These are phyloP conservation scores for Cucumis sativus DNA, from an alignment of 306 rosid species.

Conservation along the genomic window Cucumber_9930_V3 NC_026655.2:15663001-15663500, in stretches of 20 bases:
- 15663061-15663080: conserved; percentile 51
- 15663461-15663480: conserved; percentile 69
- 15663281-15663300: conserved; percentile 12
- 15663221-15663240: not conserved
- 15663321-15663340: conserved; percentile 7
- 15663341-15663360: not conserved
- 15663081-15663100: conserved; percentile 59
- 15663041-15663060: conserved; percentile 39
- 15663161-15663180: conserved; percentile 8
- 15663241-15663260: conserved; percentile 11
- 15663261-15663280: conserved; percentile 10
- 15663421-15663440: conserved; percentile 47
- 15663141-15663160: conserved; percentile 26
- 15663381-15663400: conserved; percentile 92
- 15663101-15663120: conserved; percentile 7
- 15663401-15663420: conserved; percentile 90
- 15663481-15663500: conserved; percentile 59
- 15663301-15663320: conserved; percentile 16
- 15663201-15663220: conserved; percentile 34
- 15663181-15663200: conserved; percentile 23
- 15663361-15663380: conserved; percentile 34
- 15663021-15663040: conserved; percentile 23
- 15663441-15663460: conserved; percentile 49
- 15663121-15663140: conserved; percentile 28
- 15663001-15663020: conserved; percentile 10